A percentile compares a stretch with the other conserved stretches of the same genome.
Conservation (phyloP, 1,284 basidiomycete species). For the Sporisorium iseilematis-ciliati region DNA sequence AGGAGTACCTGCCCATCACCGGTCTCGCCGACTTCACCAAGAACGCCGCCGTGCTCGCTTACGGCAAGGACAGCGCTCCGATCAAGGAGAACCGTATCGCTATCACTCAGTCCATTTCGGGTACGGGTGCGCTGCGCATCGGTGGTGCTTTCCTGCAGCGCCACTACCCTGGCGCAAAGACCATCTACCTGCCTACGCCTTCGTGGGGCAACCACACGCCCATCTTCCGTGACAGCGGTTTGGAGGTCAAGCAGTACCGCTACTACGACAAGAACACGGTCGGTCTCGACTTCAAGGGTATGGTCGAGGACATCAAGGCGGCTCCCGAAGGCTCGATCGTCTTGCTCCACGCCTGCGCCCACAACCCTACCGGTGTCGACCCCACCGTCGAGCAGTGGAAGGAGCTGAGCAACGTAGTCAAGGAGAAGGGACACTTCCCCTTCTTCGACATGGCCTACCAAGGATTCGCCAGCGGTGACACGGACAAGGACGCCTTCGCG, state of each 20-base stretch:
- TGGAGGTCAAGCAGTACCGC: constrained; percentile 91
- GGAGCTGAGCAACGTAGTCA: constrained; percentile 66
- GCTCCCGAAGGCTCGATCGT: constrained; percentile 73
- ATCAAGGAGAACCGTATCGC: constrained; percentile 80
- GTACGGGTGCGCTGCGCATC: constrained; percentile 96
- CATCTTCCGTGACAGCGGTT: constrained; percentile 82
- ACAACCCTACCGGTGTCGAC: constrained; percentile 72
- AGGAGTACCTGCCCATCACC: constrained; percentile 98
- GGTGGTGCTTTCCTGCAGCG: constrained; percentile 89
- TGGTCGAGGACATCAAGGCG: constrained; percentile 69
- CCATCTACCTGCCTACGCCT: constrained; percentile 91
- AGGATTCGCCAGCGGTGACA: constrained; percentile 69
- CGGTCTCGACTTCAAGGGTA: constrained; percentile 69
- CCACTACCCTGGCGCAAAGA: constrained; percentile 88
- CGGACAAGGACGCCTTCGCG: constrained; percentile 67
- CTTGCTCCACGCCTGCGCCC: constrained; percentile 74
- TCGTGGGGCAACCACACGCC: constrained; percentile 98
- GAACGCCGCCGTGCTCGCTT: constrained; percentile 90
- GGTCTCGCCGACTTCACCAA: constrained; percentile 89
- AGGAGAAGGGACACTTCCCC: constrained; percentile 86
- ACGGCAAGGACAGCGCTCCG: constrained; percentile 80
- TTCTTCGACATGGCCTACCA: constrained; percentile 94
- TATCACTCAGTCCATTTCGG: constrained; percentile 95
- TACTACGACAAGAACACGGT: constrained; percentile 71
- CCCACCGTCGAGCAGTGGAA: constrained; percentile 69